phyloP scores from a whole-genome alignment of 2,329 filamentous ascomycete genomes.

The Alternaria ventricosa region DNA sequence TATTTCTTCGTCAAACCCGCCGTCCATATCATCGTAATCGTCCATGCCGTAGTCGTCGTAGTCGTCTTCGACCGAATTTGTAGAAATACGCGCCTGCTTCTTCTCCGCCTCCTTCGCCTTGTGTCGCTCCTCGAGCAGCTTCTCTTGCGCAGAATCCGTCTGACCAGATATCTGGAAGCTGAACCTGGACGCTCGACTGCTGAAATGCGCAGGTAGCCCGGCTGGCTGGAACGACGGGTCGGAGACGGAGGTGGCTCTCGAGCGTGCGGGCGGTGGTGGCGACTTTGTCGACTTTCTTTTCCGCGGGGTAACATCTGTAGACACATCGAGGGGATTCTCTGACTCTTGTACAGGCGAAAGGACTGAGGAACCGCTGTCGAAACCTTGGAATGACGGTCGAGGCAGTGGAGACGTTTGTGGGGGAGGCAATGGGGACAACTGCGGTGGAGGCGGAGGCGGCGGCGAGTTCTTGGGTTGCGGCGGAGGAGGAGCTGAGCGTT shows the following conservation, averaged over 20 bases:
- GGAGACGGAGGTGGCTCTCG: conserved; percentile 46
- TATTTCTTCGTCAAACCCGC: conserved; percentile 71
- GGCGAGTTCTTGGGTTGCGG: conserved; percentile 25
- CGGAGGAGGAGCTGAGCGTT: conserved; percentile 22
- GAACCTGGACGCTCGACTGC: conserved; percentile 77
- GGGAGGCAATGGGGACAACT: conserved; percentile 14
- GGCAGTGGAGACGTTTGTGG: conserved; percentile 13
- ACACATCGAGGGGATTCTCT: conserved; percentile 31
- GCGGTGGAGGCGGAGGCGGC: conserved; percentile 7
- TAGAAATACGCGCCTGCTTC: conserved; percentile 45
- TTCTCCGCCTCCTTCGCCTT: conserved; percentile 70
- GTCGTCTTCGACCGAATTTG: conserved; percentile 44
- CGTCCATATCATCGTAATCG: conserved; percentile 60
- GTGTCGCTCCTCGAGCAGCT: conserved; percentile 75
- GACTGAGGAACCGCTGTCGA: conserved; percentile 31
- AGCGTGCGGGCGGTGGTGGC: conserved; percentile 43
- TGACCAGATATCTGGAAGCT: conserved; percentile 82
- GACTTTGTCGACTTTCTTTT: conserved; percentile 46
- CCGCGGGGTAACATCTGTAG: conserved; percentile 35
- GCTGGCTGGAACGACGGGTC: conserved; percentile 46
- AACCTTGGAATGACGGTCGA: conserved; percentile 24
- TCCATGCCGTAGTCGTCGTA: conserved; percentile 49
- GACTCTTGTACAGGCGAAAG: conserved; percentile 46
- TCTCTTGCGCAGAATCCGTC: conserved; percentile 69
- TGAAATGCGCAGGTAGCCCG: conserved; percentile 52